Evolutionary conservation across 805 yeast species (phyloP).

Genomic region (Saturnispora serradocipensis): DNA sequence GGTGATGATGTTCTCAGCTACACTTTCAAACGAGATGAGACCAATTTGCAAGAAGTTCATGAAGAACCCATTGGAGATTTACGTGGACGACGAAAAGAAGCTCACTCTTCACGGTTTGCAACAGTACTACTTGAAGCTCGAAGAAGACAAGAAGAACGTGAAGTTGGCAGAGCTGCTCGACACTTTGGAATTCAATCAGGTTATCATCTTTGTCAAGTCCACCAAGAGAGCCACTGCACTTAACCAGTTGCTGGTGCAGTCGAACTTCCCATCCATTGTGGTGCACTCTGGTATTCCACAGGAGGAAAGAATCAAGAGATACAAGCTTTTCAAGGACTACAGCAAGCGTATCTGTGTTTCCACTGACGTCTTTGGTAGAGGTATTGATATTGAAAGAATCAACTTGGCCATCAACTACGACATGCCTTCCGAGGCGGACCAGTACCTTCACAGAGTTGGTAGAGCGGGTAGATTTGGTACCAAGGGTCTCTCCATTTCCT

Average conservation of each 20-base stretch:
- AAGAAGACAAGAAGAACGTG: constrained; percentile 87
- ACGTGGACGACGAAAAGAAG: constrained; percentile 96
- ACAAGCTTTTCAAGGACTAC: constrained; percentile 94
- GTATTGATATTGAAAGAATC: constrained; percentile 98
- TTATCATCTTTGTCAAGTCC: constrained; percentile 89
- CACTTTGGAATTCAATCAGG: constrained; percentile 94
- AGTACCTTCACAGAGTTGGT: constrained; percentile 97
- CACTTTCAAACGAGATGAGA: constrained; percentile 86
- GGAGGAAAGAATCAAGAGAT: constrained; percentile 95
- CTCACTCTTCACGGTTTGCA: constrained; percentile 96
- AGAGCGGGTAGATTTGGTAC: constrained; percentile 99
- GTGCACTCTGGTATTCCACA: constrained; percentile 94
- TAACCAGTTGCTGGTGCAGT: constrained; percentile 78
- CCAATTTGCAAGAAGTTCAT: constrained; percentile 96
- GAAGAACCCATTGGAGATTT: constrained; percentile 96
- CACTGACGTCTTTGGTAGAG: constrained; percentile 98
- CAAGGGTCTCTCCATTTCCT: constrained; percentile 92
- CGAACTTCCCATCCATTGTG: constrained; percentile 95
- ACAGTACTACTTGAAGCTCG: constrained; percentile 86
- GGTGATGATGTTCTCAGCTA: constrained; percentile 99
- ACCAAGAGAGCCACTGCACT: constrained; percentile 88
- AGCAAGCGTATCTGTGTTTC: constrained; percentile 98
- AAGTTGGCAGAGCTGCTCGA: constrained; percentile 88
- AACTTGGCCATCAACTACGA: constrained; percentile 97
- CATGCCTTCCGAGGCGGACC: constrained; percentile 93